These are phyloP conservation scores for Crithidia expoeki DNA, from an alignment of 208 protist species.

Conservation along the genomic window DNA sequence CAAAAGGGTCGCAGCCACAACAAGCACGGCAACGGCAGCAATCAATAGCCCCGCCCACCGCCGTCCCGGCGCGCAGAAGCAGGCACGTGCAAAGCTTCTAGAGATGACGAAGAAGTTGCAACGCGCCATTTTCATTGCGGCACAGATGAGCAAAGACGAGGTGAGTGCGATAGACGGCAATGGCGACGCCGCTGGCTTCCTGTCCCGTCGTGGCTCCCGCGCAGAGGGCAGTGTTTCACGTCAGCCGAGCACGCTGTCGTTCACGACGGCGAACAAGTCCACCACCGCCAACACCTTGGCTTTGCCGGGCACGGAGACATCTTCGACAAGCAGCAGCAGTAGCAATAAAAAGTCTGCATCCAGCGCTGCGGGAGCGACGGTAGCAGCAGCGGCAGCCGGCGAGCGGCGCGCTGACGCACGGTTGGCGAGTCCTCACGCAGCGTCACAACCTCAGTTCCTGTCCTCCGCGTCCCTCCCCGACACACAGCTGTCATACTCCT, in stretches of 20 bases:
- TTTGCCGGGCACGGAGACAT: neutral
- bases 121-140: conserved; percentile 12
- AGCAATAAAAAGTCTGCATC: neutral
- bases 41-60: neutral
- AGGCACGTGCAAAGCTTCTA: conserved; percentile 19
- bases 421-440: neutral
- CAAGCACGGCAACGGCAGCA: neutral
- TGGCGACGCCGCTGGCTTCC: neutral
- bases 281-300: neutral
- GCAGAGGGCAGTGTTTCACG: conserved; percentile 8
- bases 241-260: neutral
- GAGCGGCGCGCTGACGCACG: conserved; percentile 5
- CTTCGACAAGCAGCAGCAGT: neutral
- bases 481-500: conserved; percentile 8
- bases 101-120: conserved; percentile 29
- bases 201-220: conserved; percentile 3
- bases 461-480: neutral
- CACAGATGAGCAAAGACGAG: conserved; percentile 19
- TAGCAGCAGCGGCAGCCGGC: neutral
- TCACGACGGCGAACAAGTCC: neutral
- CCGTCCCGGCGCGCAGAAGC: conserved; percentile 6
- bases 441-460: neutral
- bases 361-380: neutral
- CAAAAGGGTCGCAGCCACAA: neutral
- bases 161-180: neutral